phyloP scores from a whole-genome alignment of 305 asterid species.

The Solanum hybrid region DNA sequence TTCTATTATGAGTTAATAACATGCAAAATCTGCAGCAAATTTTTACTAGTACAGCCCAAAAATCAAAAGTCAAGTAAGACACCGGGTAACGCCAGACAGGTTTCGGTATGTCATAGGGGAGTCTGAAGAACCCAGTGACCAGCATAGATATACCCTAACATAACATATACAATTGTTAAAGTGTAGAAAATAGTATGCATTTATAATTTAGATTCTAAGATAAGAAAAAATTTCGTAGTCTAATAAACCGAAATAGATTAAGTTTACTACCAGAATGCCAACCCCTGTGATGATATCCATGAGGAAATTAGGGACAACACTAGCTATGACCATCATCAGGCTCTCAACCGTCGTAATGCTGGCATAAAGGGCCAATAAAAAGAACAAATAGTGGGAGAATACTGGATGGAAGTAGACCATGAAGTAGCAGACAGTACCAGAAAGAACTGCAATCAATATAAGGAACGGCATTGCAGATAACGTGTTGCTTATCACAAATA shows the following conservation, averaged over 20 bases:
- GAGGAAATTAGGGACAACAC: slow-evolving; percentile 54
- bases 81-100: slow-evolving; percentile 92
- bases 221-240: not conserved
- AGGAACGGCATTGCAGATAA: slow-evolving; percentile 87
- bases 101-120: slow-evolving; percentile 90
- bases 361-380: slow-evolving; percentile 62
- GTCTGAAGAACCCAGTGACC: slow-evolving; percentile 88
- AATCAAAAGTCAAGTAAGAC: slow-evolving; percentile 87
- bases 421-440: slow-evolving; percentile 91
- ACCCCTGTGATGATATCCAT: slow-evolving; percentile 93
- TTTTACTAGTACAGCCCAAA: slow-evolving; percentile 88
- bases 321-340: slow-evolving; percentile 97
- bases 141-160: slow-evolving; percentile 79
- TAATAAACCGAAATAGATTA: not conserved
- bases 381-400: slow-evolving; percentile 63
- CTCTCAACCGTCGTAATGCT: slow-evolving; percentile 94
- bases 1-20: not conserved
- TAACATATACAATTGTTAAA: not conserved
- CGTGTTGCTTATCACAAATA: slow-evolving; percentile 88
- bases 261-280: slow-evolving; percentile 64
- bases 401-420: slow-evolving; percentile 94
- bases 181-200: not conserved
- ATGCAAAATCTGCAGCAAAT: not conserved
- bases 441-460: slow-evolving; percentile 61
- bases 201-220: not conserved